phyloP scores from a whole-genome alignment of 495 filamentous ascomycete genomes.

The Daldinia concentrica region DNA sequence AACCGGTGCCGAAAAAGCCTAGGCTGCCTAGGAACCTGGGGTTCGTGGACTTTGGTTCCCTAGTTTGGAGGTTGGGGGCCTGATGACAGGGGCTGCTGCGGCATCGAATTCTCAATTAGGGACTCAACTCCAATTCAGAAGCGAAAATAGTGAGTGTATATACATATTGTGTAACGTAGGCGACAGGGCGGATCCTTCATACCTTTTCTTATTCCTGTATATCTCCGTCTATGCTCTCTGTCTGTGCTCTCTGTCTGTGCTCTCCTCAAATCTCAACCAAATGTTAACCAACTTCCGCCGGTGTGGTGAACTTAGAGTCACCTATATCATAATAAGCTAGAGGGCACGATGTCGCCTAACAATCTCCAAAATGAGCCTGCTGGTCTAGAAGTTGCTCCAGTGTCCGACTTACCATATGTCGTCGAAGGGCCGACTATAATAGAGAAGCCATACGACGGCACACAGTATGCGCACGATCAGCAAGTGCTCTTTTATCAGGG shows the following conservation, averaged over 20 bases:
- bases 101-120: neutral
- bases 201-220: slow-evolving; percentile 5
- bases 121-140: slow-evolving; percentile 1
- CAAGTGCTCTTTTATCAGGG: neutral
- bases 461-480: slow-evolving; percentile 23
- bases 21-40: neutral
- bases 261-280: slow-evolving; percentile 6
- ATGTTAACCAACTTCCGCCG: slow-evolving; percentile 8
- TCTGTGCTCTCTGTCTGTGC: neutral
- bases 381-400: slow-evolving; percentile 34
- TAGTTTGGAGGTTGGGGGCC: slow-evolving; percentile 10
- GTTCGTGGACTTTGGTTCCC: neutral
- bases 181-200: slow-evolving; percentile 18
- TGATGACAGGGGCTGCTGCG: slow-evolving; percentile 8
- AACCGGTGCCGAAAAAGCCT: slow-evolving; percentile 7
- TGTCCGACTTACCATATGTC: slow-evolving; percentile 21
- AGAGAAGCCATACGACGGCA: slow-evolving; percentile 19
- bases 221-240: neutral
- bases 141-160: slow-evolving; percentile 4
- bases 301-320: slow-evolving; percentile 20
- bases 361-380: slow-evolving; percentile 2
- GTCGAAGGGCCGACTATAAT: slow-evolving; percentile 25
- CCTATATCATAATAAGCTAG: neutral
- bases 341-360: slow-evolving; percentile 15
- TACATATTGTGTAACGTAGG: neutral